phyloP scores from a whole-genome alignment of 495 filamentous ascomycete genomes.

The Talaromyces thailandensis region DNA sequence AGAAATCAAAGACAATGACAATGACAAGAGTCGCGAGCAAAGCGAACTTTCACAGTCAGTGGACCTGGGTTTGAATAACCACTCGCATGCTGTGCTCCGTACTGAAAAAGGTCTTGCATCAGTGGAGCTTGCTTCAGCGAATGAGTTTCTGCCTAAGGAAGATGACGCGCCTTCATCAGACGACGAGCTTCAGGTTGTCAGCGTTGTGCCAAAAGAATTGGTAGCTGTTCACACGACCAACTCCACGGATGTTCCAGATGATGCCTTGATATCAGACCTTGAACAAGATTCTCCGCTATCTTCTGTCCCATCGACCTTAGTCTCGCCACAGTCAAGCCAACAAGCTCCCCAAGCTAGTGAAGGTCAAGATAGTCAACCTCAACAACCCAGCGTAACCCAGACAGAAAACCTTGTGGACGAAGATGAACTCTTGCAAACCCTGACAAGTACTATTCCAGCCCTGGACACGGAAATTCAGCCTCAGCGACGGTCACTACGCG shows the following conservation, averaged over 20 bases:
- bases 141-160: neutral
- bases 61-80: neutral
- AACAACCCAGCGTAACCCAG: neutral
- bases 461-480: conserved; percentile 25
- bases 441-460: conserved; percentile 7
- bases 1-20: neutral
- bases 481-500: conserved; percentile 42
- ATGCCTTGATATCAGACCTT: neutral
- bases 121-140: neutral
- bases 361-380: neutral
- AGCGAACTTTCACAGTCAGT: neutral
- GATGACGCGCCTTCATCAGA: neutral
- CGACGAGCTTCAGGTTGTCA: conserved; percentile 2
- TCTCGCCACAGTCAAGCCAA: neutral
- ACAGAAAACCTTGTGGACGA: neutral
- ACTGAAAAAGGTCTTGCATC: neutral
- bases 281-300: conserved; percentile 31
- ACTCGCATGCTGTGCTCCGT: neutral
- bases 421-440: neutral
- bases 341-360: neutral
- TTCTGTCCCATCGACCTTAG: conserved; percentile 27
- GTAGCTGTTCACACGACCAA: neutral
- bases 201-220: neutral
- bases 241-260: neutral
- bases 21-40: neutral